phyloP scores from a whole-genome alignment of 2,329 filamentous ascomycete species.

The Neonectria hederae region DNA sequence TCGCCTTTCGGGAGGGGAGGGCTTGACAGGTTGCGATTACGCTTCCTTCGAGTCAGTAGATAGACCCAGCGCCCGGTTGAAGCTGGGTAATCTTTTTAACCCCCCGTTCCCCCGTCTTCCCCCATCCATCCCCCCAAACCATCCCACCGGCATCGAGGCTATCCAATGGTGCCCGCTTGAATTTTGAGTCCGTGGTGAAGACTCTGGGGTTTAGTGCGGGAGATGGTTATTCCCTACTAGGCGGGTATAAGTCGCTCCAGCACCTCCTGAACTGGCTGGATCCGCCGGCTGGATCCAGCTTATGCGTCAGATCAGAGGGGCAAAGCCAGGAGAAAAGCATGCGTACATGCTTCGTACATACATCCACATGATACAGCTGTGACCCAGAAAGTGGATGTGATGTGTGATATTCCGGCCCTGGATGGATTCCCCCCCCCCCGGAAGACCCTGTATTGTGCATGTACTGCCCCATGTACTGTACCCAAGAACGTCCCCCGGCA shows the following conservation, averaged over 20 bases:
- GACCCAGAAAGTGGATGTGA: constrained; percentile 11
- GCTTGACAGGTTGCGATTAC: constrained; percentile 29
- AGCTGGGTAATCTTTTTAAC: constrained; percentile 8
- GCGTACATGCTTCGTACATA: neutral
- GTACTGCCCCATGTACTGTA: constrained; percentile 23
- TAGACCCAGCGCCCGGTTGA: constrained; percentile 24
- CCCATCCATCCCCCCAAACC: constrained; percentile 28
- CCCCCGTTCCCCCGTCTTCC: constrained; percentile 17
- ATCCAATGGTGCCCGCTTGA: constrained; percentile 34
- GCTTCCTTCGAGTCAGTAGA: constrained; percentile 27
- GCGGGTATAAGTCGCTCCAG: too few relatives aligned
- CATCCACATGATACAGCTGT: neutral
- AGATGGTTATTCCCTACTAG: neutral
- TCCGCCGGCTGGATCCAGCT: neutral
- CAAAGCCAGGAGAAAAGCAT: neutral
- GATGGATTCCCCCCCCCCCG: constrained; percentile 4
- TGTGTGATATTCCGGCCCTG: constrained; percentile 21
- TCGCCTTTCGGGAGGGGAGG: neutral
- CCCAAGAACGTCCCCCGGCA: constrained; percentile 29
- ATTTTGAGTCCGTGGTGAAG: constrained; percentile 24
- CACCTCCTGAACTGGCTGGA: too few relatives aligned
- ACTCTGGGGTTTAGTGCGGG: constrained; percentile 34
- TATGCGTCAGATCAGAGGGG: constrained; percentile 5
- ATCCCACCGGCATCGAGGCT: constrained; percentile 34
- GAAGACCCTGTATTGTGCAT: constrained; percentile 16